Evolutionary conservation across 2,329 filamentous ascomycete species (phyloP).

Genomic region (Cryphonectria carpinicola): DNA sequence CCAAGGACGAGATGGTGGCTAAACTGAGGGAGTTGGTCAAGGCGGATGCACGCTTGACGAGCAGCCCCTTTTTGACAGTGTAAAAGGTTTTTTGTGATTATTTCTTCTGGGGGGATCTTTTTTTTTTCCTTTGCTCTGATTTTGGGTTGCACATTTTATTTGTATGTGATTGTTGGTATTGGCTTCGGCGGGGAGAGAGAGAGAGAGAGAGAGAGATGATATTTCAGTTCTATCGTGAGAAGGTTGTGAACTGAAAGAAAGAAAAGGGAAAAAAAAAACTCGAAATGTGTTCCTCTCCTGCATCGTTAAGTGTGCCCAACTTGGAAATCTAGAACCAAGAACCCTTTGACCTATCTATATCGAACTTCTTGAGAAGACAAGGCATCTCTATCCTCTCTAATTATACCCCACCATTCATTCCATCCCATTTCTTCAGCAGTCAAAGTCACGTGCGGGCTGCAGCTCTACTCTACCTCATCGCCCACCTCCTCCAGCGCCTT

Average conservation of each 20-base stretch:
- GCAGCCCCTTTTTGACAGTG: constrained; percentile 70
- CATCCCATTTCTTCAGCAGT: not conserved
- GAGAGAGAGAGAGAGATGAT: not conserved
- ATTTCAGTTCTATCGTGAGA: not conserved
- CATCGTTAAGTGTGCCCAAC: not conserved
- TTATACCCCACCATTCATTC: not conserved
- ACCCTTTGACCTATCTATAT: not conserved
- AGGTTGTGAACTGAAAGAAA: not conserved
- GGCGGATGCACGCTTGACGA: constrained; percentile 66
- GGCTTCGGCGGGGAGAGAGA: not conserved
- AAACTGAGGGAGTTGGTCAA: constrained; percentile 80
- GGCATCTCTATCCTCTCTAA: not conserved
- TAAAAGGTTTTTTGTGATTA: constrained; percentile 54
- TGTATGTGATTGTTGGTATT: not conserved
- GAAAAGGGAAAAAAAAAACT: not conserved
- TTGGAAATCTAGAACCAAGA: too few species aligned
- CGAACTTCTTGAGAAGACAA: not conserved
- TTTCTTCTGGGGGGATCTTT: not conserved
- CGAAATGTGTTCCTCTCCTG: not conserved
- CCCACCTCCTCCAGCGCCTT: constrained; percentile 56
- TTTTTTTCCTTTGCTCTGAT: not conserved
- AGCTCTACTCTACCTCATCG: constrained; percentile 30
- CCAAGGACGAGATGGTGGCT: constrained; percentile 75
- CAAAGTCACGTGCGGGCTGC: not conserved
- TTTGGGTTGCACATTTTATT: not conserved